Percentiles rank a stretch among this genome's conserved stretches.
Conservation (phyloP, 768 basidiomycete species). For the Collybiopsis luxurians region DNA sequence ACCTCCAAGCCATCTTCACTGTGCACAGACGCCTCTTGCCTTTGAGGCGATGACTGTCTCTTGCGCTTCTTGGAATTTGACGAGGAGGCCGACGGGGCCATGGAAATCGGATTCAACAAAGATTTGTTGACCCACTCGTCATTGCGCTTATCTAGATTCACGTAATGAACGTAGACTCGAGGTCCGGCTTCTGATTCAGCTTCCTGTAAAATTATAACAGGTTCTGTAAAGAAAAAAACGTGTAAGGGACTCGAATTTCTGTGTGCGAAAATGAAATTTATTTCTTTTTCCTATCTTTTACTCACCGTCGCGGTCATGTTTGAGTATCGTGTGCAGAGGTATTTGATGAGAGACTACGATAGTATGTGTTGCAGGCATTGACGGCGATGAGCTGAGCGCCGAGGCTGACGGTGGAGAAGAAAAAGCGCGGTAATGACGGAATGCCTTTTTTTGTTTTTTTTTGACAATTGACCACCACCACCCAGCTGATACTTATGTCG, state of each 20-base stretch:
- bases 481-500: not conserved
- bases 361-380: slow-evolving; percentile 29
- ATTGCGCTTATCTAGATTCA: slow-evolving; percentile 65
- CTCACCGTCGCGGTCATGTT: slow-evolving; percentile 8
- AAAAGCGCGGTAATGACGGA: not conserved
- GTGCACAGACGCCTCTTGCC: not conserved
- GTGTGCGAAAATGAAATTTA: not conserved
- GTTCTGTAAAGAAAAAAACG: slow-evolving; percentile 28
- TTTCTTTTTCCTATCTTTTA: not conserved
- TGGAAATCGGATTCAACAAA: slow-evolving; percentile 26
- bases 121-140: slow-evolving; percentile 71
- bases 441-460: not conserved
- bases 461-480: not conserved
- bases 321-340: not conserved
- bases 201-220: slow-evolving; percentile 49
- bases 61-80: slow-evolving; percentile 19
- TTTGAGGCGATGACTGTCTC: not conserved
- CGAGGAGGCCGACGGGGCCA: slow-evolving; percentile 18
- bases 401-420: too few relatives aligned
- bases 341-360: slow-evolving; percentile 15
- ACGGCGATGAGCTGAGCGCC: too few relatives aligned
- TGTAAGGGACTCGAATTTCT: too few relatives aligned
- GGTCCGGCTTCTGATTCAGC: slow-evolving; percentile 34
- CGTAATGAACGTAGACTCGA: slow-evolving; percentile 69
- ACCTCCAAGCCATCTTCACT: slow-evolving; percentile 7